A percentile compares a stretch with the other conserved stretches of the same genome.
phyloP scores from a whole-genome alignment of 345 rosid species.

The Gossypium arboreum region DNA sequence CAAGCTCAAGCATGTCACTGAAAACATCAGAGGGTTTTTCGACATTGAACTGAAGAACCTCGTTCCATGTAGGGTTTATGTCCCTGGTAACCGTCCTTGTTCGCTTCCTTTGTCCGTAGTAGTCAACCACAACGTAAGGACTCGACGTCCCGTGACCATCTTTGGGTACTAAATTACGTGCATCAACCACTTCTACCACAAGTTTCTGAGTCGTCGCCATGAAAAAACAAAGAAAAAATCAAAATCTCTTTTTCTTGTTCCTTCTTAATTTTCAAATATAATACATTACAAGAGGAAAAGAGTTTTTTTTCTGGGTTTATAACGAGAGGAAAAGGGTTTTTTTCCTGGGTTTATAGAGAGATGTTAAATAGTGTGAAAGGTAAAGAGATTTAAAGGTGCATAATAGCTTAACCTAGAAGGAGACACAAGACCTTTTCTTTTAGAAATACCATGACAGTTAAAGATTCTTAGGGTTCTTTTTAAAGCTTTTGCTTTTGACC shows the following conservation, averaged over 20 bases:
- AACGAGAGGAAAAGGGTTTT: not conserved
- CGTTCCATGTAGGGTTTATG: conserved; percentile 75
- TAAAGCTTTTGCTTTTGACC: conserved; percentile 11
- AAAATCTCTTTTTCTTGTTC: too few relatives aligned
- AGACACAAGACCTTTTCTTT: not conserved
- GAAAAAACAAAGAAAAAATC: conserved; percentile 3
- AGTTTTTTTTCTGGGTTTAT: not conserved
- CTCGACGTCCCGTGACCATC: conserved; percentile 91
- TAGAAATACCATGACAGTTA: not conserved
- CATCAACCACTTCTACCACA: conserved; percentile 81
- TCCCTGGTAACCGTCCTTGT: conserved; percentile 57
- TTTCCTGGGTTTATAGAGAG: not conserved
- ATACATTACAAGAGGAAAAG: not conserved
- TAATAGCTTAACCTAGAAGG: conserved; percentile 9
- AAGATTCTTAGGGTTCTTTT: not conserved
- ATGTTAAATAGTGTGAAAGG: conserved; percentile 7
- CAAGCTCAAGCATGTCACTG: conserved; percentile 60
- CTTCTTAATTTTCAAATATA: not conserved
- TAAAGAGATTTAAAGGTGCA: conserved; percentile 1
- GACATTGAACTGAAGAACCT: conserved; percentile 59
- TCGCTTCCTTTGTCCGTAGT: conserved; percentile 66
- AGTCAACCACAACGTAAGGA: conserved; percentile 75
- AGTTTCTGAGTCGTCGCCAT: conserved; percentile 51
- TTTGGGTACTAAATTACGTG: conserved; percentile 55
- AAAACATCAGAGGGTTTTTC: conserved; percentile 59